These are phyloP conservation scores for Ophiostoma sp. DNA, from an alignment of 2,329 filamentous ascomycete species.

Conservation along the genomic window DNA sequence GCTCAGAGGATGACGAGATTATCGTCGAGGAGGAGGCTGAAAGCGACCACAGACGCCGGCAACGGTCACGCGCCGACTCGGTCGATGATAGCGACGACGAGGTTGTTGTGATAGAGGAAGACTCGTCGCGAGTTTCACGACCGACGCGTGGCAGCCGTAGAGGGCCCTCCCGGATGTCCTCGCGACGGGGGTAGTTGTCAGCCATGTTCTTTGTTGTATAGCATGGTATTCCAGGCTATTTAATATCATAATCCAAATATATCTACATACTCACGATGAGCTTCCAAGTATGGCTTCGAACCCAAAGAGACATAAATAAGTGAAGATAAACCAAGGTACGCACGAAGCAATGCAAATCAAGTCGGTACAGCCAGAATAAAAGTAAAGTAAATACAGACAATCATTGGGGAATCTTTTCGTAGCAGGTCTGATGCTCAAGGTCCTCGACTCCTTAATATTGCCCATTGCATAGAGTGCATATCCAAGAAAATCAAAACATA, in stretches of 20 bases:
- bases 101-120: conserved; percentile 22
- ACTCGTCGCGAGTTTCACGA: conserved; percentile 7
- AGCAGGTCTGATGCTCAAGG: not conserved
- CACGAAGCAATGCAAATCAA: not conserved
- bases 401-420: not conserved
- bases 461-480: not conserved
- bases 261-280: not conserved
- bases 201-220: not conserved
- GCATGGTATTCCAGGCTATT: not conserved
- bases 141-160: not conserved
- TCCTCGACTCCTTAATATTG: not conserved
- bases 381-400: not conserved
- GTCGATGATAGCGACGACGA: conserved; percentile 20
- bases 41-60: conserved; percentile 5
- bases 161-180: conserved; percentile 1
- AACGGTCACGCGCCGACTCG: not conserved
- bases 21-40: conserved; percentile 20
- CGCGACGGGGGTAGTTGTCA: not conserved
- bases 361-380: not conserved
- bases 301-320: not conserved
- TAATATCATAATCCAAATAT: not conserved
- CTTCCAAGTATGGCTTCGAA: not conserved
- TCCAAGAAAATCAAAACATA: not conserved
- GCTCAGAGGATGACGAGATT: conserved; percentile 21
- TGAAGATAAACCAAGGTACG: too few species aligned